These are phyloP conservation scores for Mortierella claussenii DNA, from an alignment of 192 early-diverging fungal species.

Conservation along the genomic window DNA sequence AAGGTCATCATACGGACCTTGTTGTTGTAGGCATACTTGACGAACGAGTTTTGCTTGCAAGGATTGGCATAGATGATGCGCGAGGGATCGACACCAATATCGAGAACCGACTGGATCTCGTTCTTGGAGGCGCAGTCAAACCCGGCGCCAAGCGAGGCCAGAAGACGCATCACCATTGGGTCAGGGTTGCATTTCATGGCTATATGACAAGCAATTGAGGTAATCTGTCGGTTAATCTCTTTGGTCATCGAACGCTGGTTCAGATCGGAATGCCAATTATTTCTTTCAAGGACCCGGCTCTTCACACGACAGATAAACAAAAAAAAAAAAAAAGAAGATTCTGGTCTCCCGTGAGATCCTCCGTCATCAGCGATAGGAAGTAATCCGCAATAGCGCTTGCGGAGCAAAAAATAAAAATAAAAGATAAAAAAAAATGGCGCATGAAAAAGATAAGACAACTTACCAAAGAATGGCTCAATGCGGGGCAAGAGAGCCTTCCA, in stretches of 20 bases:
- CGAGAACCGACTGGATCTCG: constrained; percentile 88
- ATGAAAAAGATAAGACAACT: too few relatives aligned
- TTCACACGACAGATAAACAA: too few relatives aligned
- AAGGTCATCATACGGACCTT: constrained; percentile 96
- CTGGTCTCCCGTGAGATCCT: too few relatives aligned
- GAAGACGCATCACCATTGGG: constrained; percentile 80
- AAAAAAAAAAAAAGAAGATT: too few relatives aligned
- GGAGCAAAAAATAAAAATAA: too few relatives aligned
- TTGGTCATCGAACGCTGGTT: too few relatives aligned
- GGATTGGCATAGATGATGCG: constrained; percentile 98
- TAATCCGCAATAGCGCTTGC: too few relatives aligned
- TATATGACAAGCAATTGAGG: constrained; percentile 43
- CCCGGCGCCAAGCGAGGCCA: constrained; percentile 84
- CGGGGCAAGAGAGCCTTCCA: constrained; percentile 88
- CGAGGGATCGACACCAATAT: constrained; percentile 73
- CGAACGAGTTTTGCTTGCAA: constrained; percentile 97
- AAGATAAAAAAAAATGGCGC: too few relatives aligned
- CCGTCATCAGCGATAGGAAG: too few relatives aligned
- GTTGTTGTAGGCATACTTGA: constrained; percentile 82
- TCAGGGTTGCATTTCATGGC: constrained; percentile 99
- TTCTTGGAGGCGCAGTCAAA: constrained; percentile 98
- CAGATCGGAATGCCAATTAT: too few relatives aligned
- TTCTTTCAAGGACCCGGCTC: too few relatives aligned
- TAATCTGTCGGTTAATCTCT: too few relatives aligned
- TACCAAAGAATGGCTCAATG: constrained; percentile 96